Evolutionary conservation across 441 rosid genomes (phyloP), one percentile per base, ranked within the genome.

Genomic region (Populus hybrid): DNA sequence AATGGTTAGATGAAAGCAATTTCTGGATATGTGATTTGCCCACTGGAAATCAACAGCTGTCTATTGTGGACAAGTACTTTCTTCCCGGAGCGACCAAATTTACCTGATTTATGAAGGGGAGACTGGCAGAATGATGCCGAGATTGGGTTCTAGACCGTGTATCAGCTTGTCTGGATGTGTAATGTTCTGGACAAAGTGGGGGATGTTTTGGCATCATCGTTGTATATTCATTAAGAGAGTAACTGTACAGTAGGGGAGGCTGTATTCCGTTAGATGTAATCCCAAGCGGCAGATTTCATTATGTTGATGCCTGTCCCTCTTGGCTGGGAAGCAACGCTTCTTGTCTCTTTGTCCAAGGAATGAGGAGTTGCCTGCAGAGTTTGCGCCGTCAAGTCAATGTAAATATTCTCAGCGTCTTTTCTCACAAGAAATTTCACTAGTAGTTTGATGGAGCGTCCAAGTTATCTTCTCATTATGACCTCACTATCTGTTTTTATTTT

Each of bases 231-330:
- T 80, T 78, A 79, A 79, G 86, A 74, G 82, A 77, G 86, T 78
- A 82, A 83, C 65, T 86, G 89, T 88, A 86, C 86, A 84, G 89
- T 83, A 82, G 87, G 80, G 79, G 83, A 79, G 86, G 76, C 74
- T 73, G 74, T 76, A 36, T 76, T 79, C 69, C 67, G 24, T 84
- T 76, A 78, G 78, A 73, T 81, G 76, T 79, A 30, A 61, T 57
- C 54, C 78, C 68, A 73, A 68, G 83, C 69, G 61, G 76, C 80
- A 20, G 40, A 70, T 73, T 75, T 68, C 74, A 54, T 75, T 38
- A 30, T 10, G 64, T 69, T 32, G 66, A 30, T 57, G 61, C 38
- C 10, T 67, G 30, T 3, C 18, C 50, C 65, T 68, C 23, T 40
- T 74, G 32, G 76, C n/a, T 63, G 75, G 28, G 69, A 65, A 74